Evolutionary conservation across 106 monocot species (phyloP), one percentile per base, ranked within the genome.

Genomic region (Amphibolis antarctica): DNA sequence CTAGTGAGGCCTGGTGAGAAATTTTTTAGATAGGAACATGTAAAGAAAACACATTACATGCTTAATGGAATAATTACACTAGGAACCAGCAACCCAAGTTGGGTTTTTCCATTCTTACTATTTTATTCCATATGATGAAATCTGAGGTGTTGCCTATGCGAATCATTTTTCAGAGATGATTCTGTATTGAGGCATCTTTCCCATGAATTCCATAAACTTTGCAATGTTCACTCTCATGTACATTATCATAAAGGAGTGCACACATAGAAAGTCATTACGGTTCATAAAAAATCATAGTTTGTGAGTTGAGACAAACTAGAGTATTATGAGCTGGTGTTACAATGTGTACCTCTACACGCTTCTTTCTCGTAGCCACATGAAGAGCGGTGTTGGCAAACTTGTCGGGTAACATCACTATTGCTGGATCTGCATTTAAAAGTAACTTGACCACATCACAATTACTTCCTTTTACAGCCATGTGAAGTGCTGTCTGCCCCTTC

Each of bases 381-480:
- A 72, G 55, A 65, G 72, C 72, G 9, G 72, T 72, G 25, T 57
- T 55, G 22, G 64, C 72, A 56, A 53, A 56, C 44, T 65, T 72
- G 31, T 72, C 72, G 5, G 72, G 72, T 12, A 72, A 46, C 72
- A 72, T 72, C 20, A 72, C 72, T 55, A 65, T 72, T 28, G 72
- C 72, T 13, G 72, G 57, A 31, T 64, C 72, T 28, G 72, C 72
- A 29, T 48, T 42, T 12, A 92, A 54, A 64, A 92, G 73, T 55
- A 76, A 80, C 42, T 59, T 31, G 20, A 92, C 81, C 12, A 92
- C 86, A 0, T 79, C 79, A 42, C 71, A 76, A 65, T 81, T 85
- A 28, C 73, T 80, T 7, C 93, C 92, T 73, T 93, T 88, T 10
- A 83, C 82, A 12, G 88, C 88, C 88, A 93, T 85, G 77, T 93